These are phyloP conservation scores for Trichoderma koningii DNA, from an alignment of 2,329 filamentous ascomycete species.

Conservation along the genomic window DNA sequence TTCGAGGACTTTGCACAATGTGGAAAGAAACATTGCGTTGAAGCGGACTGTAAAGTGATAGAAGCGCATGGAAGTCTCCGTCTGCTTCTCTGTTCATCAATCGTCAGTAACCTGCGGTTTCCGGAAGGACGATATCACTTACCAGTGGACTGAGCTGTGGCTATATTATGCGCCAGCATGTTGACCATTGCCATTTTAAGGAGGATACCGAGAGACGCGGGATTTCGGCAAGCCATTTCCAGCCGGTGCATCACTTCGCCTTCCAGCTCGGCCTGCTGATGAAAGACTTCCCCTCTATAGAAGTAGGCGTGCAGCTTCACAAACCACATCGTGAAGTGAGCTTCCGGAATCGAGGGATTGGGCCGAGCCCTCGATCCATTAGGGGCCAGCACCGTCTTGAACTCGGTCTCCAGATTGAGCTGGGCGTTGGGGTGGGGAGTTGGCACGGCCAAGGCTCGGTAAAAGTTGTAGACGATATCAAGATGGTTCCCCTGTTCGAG, in stretches of 20 bases:
- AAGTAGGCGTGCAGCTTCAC: constrained; percentile 82
- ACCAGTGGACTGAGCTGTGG: constrained; percentile 45
- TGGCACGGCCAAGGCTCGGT: constrained; percentile 75
- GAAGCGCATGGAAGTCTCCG: constrained; percentile 48
- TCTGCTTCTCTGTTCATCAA: constrained; percentile 48
- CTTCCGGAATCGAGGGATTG: constrained; percentile 55
- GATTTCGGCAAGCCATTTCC: constrained; percentile 69
- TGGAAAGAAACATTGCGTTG: constrained; percentile 75
- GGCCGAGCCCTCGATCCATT: constrained; percentile 39
- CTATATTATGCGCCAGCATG: constrained; percentile 78
- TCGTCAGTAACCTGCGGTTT: background rate
- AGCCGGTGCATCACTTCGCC: constrained; percentile 80
- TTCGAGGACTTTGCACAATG: constrained; percentile 69
- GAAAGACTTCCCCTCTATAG: constrained; percentile 73
- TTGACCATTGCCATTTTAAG: constrained; percentile 84
- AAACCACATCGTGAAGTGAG: constrained; percentile 77
- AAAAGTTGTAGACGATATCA: constrained; percentile 84
- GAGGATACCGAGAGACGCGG: constrained; percentile 64
- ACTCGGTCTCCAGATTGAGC: constrained; percentile 77
- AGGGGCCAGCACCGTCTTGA: constrained; percentile 56
- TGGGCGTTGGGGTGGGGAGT: constrained; percentile 74
- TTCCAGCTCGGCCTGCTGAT: constrained; percentile 72
- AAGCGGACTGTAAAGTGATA: constrained; percentile 71
- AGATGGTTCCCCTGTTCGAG: constrained; percentile 78
- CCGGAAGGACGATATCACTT: constrained; percentile 28